Percentiles rank a stretch among this genome's conserved stretches.
These are phyloP conservation scores for Aegilops bicornis DNA, from an alignment of 176 grass and related monocot species.

Conservation along the genomic window DNA sequence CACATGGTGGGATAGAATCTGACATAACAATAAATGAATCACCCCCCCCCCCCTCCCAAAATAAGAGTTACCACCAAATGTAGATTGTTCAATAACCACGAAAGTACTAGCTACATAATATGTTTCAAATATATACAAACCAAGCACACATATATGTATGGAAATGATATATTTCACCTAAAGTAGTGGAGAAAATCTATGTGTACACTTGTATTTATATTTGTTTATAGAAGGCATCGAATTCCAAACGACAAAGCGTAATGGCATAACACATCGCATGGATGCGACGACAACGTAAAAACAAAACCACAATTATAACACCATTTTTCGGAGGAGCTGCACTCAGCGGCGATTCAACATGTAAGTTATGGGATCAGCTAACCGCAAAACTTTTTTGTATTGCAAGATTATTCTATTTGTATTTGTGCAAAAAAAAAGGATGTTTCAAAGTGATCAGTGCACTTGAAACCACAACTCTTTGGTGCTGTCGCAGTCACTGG, in stretches of 20 bases:
- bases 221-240: not conserved
- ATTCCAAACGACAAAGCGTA: not conserved
- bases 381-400: too few species aligned
- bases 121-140: not conserved
- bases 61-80: not conserved
- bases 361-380: too few species aligned
- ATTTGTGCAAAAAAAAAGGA: too few species aligned
- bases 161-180: not conserved
- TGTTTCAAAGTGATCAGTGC: too few species aligned
- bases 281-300: not conserved
- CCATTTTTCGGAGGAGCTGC: not conserved
- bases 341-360: not conserved
- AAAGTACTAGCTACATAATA: not conserved
- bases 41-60: not conserved
- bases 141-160: not conserved
- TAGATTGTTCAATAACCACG: not conserved
- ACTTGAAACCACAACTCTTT: too few species aligned
- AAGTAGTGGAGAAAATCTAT: not conserved
- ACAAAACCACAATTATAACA: not conserved
- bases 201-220: not conserved
- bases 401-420: too few species aligned
- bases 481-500: too few species aligned
- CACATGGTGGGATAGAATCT: not conserved
- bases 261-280: not conserved
- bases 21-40: not conserved